Evolutionary conservation across 441 rosid species (phyloP).

Genomic region (Hura crepitans): DNA sequence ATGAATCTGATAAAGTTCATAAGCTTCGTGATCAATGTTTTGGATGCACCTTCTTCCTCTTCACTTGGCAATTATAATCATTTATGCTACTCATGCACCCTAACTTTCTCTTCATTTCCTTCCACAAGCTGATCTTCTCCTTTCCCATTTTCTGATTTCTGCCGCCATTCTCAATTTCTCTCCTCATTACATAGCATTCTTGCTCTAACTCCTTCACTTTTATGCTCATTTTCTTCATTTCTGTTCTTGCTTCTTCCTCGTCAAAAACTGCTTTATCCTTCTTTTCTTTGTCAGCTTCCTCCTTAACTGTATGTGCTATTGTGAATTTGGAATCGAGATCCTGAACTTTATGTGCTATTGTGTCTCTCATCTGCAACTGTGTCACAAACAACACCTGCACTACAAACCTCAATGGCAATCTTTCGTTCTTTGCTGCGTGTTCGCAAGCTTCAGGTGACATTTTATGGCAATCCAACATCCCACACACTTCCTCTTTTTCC

Average conservation of each 20-base stretch:
- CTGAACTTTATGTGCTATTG: constrained; percentile 30
- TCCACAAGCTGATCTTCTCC: constrained; percentile 58
- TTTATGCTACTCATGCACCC: constrained; percentile 50
- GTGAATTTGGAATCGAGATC: constrained; percentile 25
- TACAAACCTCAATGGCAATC: constrained; percentile 60
- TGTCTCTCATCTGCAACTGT: constrained; percentile 59
- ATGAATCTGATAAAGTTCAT: background rate
- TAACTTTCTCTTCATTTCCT: constrained; percentile 74
- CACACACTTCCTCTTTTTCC: constrained; percentile 65
- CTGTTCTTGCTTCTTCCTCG: constrained; percentile 36
- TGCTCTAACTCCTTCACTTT: constrained; percentile 54
- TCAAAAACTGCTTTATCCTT: constrained; percentile 21
- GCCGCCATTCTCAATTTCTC: constrained; percentile 40
- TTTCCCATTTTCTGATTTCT: constrained; percentile 27
- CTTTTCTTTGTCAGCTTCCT: constrained; percentile 29
- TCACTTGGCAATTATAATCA: constrained; percentile 47
- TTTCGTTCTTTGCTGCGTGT: constrained; percentile 65
- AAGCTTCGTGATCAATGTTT: constrained; percentile 3
- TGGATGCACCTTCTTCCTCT: constrained; percentile 60
- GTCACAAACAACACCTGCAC: constrained; percentile 50
- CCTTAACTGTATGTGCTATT: constrained; percentile 31
- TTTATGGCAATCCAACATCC: constrained; percentile 54
- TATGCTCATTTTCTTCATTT: constrained; percentile 60
- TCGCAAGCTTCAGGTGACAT: constrained; percentile 63
- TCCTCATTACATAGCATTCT: constrained; percentile 44